Evolutionary conservation across 78 protist genomes (phyloP).

Genomic region (Dictyostelium discoideum): DNA sequence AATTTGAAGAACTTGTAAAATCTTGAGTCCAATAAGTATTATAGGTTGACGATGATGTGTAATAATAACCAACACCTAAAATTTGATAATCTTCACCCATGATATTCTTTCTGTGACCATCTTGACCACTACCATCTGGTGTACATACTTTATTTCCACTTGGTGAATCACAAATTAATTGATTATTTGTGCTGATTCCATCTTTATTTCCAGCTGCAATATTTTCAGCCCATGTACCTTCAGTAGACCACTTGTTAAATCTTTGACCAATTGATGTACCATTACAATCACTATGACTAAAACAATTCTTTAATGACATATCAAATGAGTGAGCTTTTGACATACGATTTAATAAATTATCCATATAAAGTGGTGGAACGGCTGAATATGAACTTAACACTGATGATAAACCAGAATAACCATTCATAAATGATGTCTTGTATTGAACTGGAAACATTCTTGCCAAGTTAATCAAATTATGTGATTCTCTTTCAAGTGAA

Average conservation of each 20-base stretch:
- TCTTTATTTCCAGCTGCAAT: neutral
- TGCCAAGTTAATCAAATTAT: neutral
- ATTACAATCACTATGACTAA: neutral
- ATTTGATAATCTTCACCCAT: neutral
- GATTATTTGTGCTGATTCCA: neutral
- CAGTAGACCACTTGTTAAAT: neutral
- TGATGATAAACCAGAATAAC: neutral
- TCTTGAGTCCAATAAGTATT: conserved; percentile 50
- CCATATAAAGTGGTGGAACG: neutral
- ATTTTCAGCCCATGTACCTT: neutral
- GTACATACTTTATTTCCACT: neutral
- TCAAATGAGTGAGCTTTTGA: neutral
- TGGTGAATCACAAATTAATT: conserved; percentile 4
- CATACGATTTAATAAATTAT: conserved; percentile 5
- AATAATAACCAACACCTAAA: conserved; percentile 29
- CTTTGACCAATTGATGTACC: neutral
- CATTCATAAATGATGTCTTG: neutral
- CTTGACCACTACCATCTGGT: neutral
- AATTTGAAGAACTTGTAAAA: neutral
- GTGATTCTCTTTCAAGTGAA: conserved; percentile 15
- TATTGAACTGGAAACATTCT: conserved; percentile 15
- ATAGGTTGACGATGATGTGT: neutral
- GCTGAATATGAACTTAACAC: neutral
- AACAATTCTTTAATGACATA: neutral
- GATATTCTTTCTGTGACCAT: conserved; percentile 24